Conservation (phyloP, 148 eudicot genomes). For the Mesembryanthemum crystallinum region DNA sequence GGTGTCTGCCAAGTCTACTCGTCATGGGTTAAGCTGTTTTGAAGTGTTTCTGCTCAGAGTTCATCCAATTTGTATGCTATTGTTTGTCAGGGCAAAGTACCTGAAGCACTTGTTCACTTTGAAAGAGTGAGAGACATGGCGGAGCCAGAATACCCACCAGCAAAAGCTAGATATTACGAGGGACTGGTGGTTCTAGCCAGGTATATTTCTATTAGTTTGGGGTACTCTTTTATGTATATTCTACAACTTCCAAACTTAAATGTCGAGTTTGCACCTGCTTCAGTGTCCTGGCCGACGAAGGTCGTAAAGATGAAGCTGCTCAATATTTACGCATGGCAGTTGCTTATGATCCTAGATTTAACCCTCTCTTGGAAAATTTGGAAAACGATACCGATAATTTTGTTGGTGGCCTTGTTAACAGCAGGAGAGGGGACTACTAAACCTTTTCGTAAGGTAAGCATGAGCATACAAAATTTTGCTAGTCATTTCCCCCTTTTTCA, state of each 20-base stretch:
- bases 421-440: conserved; percentile 67
- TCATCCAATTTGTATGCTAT: neutral
- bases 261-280: neutral
- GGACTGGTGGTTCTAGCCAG: conserved; percentile 62
- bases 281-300: conserved; percentile 55
- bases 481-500: neutral
- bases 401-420: conserved; percentile 53
- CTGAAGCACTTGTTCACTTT: conserved; percentile 63
- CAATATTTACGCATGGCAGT: conserved; percentile 44
- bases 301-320: conserved; percentile 62
- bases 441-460: neutral
- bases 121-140: conserved; percentile 61
- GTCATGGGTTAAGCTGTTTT: neutral
- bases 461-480: conserved; percentile 10
- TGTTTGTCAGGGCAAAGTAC: conserved; percentile 47
- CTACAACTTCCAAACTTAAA: neutral
- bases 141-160: conserved; percentile 64
- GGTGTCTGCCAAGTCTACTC: neutral
- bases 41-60: neutral
- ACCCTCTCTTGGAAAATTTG: conserved; percentile 37
- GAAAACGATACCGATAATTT: conserved; percentile 47
- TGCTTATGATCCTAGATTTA: conserved; percentile 50
- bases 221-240: neutral
- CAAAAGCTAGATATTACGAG: conserved; percentile 71
- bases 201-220: conserved; percentile 47